Evolutionary conservation across 2,329 filamentous ascomycete genomes (phyloP), one percentile per base, ranked within the genome.

Genomic region (Exserohilum rostratum): DNA sequence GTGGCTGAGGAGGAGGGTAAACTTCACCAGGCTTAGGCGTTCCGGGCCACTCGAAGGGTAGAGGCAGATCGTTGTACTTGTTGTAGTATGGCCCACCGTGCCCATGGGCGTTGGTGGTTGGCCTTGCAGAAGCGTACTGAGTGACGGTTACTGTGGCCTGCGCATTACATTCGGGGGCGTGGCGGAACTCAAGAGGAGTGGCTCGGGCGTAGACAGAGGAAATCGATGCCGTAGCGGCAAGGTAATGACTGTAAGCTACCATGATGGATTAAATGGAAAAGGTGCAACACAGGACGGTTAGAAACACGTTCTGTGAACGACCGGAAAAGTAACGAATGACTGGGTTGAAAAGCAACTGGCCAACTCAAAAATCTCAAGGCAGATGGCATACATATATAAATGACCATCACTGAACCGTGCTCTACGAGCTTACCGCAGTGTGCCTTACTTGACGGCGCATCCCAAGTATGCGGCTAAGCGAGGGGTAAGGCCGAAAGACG

Each of bases 1-100:
- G 47, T 34, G 66, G 68, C 38, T 45, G 55, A 15, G 63, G 64
- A 44, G 53, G 60, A 38, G 62, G 38, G 12, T 60, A 58, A 4
- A 34, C 55, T 42, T 69, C 46, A 3, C 64, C 68, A 3, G 60
- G 12, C 11, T 61, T 55, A 7, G 67, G 69, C 27, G 53, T 55
- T 5, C 69, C 69, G 1, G 69, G 69, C 66, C 67, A 72, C 6
- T 53, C 35, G 39, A 59, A 67, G 5, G 67, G 66, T 3, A 67
- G 58, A 1, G 65, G 62, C 13, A 62, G 34, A 37, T 64, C 62
- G 42, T 72, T 69, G 52, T 71, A 70, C 4, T 68, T 65, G 34
- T 72, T 72, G 40, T 67, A 59, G 34, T 70, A 69, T 1, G 64
- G 67, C 9, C 69, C 69, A 18, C 68, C 68, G 20, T 70, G 68